These are phyloP conservation scores for Xylariaceae sp. DNA, from an alignment of 2,329 filamentous ascomycete genomes.

Conservation along the genomic window DNA sequence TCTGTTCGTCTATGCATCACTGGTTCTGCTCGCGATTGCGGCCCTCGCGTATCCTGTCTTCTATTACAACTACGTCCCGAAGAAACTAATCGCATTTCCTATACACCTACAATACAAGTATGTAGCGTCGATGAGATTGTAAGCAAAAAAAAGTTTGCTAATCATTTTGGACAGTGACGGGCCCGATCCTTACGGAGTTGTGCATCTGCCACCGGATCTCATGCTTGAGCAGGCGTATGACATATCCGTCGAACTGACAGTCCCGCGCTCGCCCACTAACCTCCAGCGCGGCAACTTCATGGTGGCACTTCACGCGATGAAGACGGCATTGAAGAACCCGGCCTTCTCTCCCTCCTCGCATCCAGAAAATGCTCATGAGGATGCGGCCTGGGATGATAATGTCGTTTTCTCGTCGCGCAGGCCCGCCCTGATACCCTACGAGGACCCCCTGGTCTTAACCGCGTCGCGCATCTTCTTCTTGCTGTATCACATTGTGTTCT, in stretches of 20 bases:
- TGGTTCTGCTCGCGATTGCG: slow-evolving; percentile 44
- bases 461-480: slow-evolving; percentile 58
- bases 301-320: slow-evolving; percentile 70
- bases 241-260: slow-evolving; percentile 64
- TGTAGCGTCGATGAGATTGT: not conserved
- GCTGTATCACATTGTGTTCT: slow-evolving; percentile 63
- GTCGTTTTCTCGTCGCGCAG: slow-evolving; percentile 62
- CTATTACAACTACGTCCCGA: slow-evolving; percentile 53
- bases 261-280: slow-evolving; percentile 76
- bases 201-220: slow-evolving; percentile 47
- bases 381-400: slow-evolving; percentile 34
- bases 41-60: slow-evolving; percentile 47
- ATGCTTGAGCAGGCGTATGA: slow-evolving; percentile 78
- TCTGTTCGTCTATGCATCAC: slow-evolving; percentile 40
- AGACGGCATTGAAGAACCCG: slow-evolving; percentile 36
- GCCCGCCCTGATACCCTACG: slow-evolving; percentile 74
- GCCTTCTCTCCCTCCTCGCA: slow-evolving; percentile 23
- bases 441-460: slow-evolving; percentile 61
- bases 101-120: slow-evolving; percentile 56
- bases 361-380: slow-evolving; percentile 27
- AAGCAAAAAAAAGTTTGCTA: not conserved
- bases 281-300: slow-evolving; percentile 86
- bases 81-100: slow-evolving; percentile 48
- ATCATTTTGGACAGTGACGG: slow-evolving; percentile 36
- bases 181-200: slow-evolving; percentile 49